These are phyloP conservation scores for Houttuynia cordata DNA, from an alignment of 164 flowering plant species.

Conservation along the genomic window DNA sequence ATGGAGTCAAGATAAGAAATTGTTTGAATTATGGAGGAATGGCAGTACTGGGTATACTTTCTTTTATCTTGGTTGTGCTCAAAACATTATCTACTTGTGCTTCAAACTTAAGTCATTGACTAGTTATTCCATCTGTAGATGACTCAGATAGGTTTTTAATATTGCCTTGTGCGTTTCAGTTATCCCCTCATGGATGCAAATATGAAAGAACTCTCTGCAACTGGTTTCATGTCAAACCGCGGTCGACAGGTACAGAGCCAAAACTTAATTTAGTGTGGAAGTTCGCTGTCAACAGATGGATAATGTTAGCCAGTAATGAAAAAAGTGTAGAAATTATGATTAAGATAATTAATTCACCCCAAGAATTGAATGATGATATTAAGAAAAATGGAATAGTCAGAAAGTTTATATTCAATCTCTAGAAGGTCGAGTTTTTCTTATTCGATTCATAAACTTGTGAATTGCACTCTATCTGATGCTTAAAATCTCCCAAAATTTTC, in stretches of 20 bases:
- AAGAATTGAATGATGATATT: too few species aligned
- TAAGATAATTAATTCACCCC: too few species aligned
- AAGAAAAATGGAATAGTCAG: too few species aligned
- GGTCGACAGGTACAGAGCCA: slow-evolving; percentile 67
- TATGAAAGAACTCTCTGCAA: slow-evolving; percentile 72
- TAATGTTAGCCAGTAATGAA: too few species aligned
- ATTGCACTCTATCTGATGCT: neutral
- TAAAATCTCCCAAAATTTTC: neutral
- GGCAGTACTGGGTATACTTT: slow-evolving; percentile 69
- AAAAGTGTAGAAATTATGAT: too few species aligned
- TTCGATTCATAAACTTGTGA: neutral
- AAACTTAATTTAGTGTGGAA: too few species aligned
- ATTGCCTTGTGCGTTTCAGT: slow-evolving; percentile 23
- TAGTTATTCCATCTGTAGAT: neutral
- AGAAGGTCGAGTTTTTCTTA: too few species aligned
- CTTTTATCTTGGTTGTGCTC: neutral
- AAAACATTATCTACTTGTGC: too few species aligned
- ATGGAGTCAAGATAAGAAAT: slow-evolving; percentile 64
- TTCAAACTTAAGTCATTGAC: neutral
- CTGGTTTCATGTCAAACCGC: slow-evolving; percentile 96
- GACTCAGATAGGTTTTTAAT: too few species aligned
- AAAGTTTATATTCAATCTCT: too few species aligned
- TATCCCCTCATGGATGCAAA: slow-evolving; percentile 91
- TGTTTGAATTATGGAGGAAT: slow-evolving; percentile 78
- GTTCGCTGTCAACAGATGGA: too few species aligned